Evolutionary conservation across 1,284 basidiomycete genomes (phyloP).

Genomic region (Apiotrichum gamsii): DNA sequence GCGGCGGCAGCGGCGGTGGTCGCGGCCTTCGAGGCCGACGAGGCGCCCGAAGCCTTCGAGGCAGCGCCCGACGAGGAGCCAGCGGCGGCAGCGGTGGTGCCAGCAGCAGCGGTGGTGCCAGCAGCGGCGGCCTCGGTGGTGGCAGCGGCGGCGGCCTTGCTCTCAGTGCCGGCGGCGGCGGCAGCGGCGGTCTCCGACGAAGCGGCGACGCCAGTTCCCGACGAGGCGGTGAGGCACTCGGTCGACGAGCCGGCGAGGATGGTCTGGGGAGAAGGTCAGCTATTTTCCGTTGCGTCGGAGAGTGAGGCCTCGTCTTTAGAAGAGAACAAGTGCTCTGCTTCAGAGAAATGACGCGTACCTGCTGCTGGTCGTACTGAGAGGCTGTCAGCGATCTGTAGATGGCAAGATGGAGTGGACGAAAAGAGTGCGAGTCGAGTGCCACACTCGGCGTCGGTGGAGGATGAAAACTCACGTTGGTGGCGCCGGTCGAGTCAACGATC

Average conservation of each 20-base stretch:
- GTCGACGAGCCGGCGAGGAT: constrained; percentile 12
- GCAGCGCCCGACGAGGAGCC: constrained; percentile 1
- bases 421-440: too few relatives aligned
- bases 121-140: constrained; percentile 3
- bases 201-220: constrained; percentile 3
- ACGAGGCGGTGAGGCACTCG: constrained; percentile 15
- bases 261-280: too few relatives aligned
- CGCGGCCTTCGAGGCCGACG: constrained; percentile 8
- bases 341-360: too few relatives aligned
- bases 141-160: too few relatives aligned
- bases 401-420: too few relatives aligned
- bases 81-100: neutral
- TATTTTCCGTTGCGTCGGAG: too few relatives aligned
- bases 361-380: too few relatives aligned
- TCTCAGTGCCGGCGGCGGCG: constrained; percentile 1
- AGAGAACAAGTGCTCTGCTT: too few relatives aligned
- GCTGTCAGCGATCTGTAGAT: too few relatives aligned
- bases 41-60: constrained; percentile 5
- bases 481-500: constrained; percentile 35
- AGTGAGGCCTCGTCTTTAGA: too few relatives aligned
- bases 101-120: constrained; percentile 4
- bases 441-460: too few relatives aligned
- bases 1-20: constrained; percentile 6
- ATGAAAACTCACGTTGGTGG: constrained; percentile 25
- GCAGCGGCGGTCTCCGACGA: constrained; percentile 7